These are phyloP conservation scores for Millerozyma acaciae DNA, from an alignment of 805 yeast species.

Conservation along the genomic window DNA sequence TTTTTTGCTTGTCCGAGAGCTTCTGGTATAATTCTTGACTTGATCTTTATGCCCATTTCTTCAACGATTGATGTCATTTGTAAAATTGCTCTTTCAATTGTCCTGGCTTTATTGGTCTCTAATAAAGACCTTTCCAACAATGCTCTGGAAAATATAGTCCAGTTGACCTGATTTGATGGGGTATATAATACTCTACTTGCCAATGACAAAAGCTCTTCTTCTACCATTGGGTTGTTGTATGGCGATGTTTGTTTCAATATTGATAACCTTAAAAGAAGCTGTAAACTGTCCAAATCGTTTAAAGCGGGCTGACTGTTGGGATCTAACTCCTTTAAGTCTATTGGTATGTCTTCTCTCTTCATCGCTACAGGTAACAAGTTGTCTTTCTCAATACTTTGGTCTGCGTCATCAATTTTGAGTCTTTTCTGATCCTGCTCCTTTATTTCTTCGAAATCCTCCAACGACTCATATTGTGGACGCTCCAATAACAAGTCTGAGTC, in stretches of 20 bases:
- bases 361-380: slow-evolving; percentile 63
- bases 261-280: slow-evolving; percentile 64
- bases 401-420: slow-evolving; percentile 38
- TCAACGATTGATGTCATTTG: slow-evolving; percentile 92
- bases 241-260: slow-evolving; percentile 70
- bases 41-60: slow-evolving; percentile 70
- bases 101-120: slow-evolving; percentile 76
- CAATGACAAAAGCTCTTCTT: slow-evolving; percentile 78
- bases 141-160: slow-evolving; percentile 76
- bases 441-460: slow-evolving; percentile 43
- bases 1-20: slow-evolving; percentile 24
- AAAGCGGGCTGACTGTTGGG: slow-evolving; percentile 81
- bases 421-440: slow-evolving; percentile 32
- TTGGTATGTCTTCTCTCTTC: slow-evolving; percentile 62
- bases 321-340: slow-evolving; percentile 49
- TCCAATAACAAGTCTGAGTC: slow-evolving; percentile 79
- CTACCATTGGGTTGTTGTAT: slow-evolving; percentile 61
- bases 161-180: slow-evolving; percentile 49
- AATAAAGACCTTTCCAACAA: slow-evolving; percentile 86
- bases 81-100: slow-evolving; percentile 89
- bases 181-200: slow-evolving; percentile 66
- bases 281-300: slow-evolving; percentile 66
- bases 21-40: slow-evolving; percentile 51
- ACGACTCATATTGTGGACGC: slow-evolving; percentile 62
- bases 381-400: slow-evolving; percentile 26